Evolutionary conservation across 2,329 filamentous ascomycete genomes (phyloP).

Genomic region (Curvularia sp.): DNA sequence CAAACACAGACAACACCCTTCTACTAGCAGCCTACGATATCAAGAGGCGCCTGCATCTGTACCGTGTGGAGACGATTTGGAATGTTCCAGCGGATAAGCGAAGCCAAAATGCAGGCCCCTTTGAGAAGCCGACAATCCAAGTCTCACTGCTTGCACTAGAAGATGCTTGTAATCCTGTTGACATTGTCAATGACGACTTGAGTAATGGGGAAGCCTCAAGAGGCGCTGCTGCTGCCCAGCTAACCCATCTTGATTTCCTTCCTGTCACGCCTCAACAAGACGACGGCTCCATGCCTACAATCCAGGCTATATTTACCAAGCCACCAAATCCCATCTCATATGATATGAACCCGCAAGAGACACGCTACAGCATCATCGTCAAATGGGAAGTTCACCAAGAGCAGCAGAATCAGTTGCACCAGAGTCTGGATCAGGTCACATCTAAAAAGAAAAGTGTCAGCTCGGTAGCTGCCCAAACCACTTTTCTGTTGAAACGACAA

Average conservation of each 20-base stretch:
- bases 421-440: slow-evolving; percentile 78
- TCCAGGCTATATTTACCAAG: slow-evolving; percentile 76
- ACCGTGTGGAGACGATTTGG: slow-evolving; percentile 79
- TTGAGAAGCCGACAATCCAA: slow-evolving; percentile 47
- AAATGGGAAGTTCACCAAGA: slow-evolving; percentile 79
- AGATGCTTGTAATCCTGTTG: slow-evolving; percentile 42
- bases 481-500: slow-evolving; percentile 59
- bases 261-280: slow-evolving; percentile 68
- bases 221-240: slow-evolving; percentile 42
- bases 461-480: slow-evolving; percentile 41
- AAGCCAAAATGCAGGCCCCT: slow-evolving; percentile 53
- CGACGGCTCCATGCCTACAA: slow-evolving; percentile 66
- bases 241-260: slow-evolving; percentile 79
- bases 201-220: slow-evolving; percentile 32
- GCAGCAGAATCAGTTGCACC: slow-evolving; percentile 68
- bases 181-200: slow-evolving; percentile 33
- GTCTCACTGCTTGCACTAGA: slow-evolving; percentile 40
- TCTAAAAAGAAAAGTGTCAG: slow-evolving; percentile 65
- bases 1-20: slow-evolving; percentile 53
- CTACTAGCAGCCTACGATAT: slow-evolving; percentile 72
- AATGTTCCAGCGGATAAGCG: slow-evolving; percentile 65
- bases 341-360: slow-evolving; percentile 65
- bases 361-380: slow-evolving; percentile 76
- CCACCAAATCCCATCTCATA: slow-evolving; percentile 49
- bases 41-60: slow-evolving; percentile 74